Conservation (phyloP, 2,329 filamentous ascomycete genomes). For the Fusarium sp. region DNA sequence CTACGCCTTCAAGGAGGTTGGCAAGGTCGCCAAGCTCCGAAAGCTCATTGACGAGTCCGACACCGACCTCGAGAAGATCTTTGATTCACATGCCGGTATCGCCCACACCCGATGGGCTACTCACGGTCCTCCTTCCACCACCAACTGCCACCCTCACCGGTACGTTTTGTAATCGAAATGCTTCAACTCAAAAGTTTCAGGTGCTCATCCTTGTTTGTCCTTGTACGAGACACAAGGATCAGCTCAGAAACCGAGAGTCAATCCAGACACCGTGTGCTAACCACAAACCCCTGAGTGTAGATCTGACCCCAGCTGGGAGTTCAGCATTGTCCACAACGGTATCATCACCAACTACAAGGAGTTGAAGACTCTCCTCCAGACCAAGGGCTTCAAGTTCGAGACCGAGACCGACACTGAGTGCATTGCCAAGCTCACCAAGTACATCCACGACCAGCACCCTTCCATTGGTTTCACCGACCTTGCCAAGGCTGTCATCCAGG, state of each 20-base stretch:
- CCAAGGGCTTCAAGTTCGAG: slow-evolving; percentile 98
- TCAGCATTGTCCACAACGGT: slow-evolving; percentile 97
- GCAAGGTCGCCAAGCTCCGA: slow-evolving; percentile 98
- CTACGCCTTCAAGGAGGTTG: slow-evolving; percentile 97
- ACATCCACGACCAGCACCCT: slow-evolving; percentile 95
- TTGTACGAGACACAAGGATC: slow-evolving; percentile 16
- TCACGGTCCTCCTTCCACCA: slow-evolving; percentile 90
- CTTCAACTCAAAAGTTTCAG: background rate
- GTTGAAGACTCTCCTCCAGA: slow-evolving; percentile 89
- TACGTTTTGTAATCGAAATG: slow-evolving; percentile 60
- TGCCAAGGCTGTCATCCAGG: slow-evolving; percentile 97
- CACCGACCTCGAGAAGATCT: slow-evolving; percentile 89
- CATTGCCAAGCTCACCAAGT: slow-evolving; percentile 98
- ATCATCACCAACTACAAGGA: slow-evolving; percentile 99
- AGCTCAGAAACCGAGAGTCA: slow-evolving; percentile 7
- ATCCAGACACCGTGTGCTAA: slow-evolving; percentile 34
- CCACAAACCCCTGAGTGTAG: slow-evolving; percentile 60
- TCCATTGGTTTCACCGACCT: slow-evolving; percentile 96
- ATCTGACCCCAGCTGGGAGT: slow-evolving; percentile 96
- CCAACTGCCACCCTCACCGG: slow-evolving; percentile 99
- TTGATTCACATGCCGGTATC: slow-evolving; percentile 98
- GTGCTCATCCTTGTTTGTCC: slow-evolving; percentile 4
- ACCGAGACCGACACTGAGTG: slow-evolving; percentile 99
- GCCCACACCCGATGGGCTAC: slow-evolving; percentile 99
- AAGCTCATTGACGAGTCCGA: slow-evolving; percentile 87